Evolutionary conservation across 192 early-diverging fungal species (phyloP).

Genomic region (Pilobolus umbonatus): DNA sequence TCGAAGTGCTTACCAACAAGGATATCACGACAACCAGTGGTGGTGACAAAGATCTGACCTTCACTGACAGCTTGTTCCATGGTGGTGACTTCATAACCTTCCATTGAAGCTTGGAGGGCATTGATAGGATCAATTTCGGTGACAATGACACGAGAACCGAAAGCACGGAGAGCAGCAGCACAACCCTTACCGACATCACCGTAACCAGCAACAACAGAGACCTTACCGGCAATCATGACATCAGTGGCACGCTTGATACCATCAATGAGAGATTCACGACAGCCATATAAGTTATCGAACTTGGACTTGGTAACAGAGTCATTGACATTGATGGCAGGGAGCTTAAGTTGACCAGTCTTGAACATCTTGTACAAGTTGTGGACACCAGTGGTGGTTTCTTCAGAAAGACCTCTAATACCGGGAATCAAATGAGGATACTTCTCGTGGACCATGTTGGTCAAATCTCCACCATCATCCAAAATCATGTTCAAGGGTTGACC

Average conservation of each 20-base stretch:
- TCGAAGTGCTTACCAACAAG: constrained; percentile 90
- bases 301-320: constrained; percentile 99
- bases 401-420: constrained; percentile 91
- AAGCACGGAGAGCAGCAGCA: constrained; percentile 93
- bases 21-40: constrained; percentile 98
- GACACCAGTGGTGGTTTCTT: constrained; percentile 99
- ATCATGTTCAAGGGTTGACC: constrained; percentile 96
- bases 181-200: constrained; percentile 99
- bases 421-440: constrained; percentile 87
- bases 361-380: constrained; percentile 99
- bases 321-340: constrained; percentile 99
- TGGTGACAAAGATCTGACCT: constrained; percentile 98
- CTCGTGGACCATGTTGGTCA: constrained; percentile 94
- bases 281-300: constrained; percentile 99
- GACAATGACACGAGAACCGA: constrained; percentile 97
- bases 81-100: constrained; percentile 99
- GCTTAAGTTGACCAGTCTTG: constrained; percentile 92
- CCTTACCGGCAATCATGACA: constrained; percentile 99
- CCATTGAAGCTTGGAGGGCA: constrained; percentile 98
- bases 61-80: constrained; percentile 92
- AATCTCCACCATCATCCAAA: constrained; percentile 98
- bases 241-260: constrained; percentile 99
- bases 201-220: constrained; percentile 97
- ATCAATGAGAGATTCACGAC: constrained; percentile 98
- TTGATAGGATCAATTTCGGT: constrained; percentile 99